Base-by-base conservation (phyloP, 805 yeast genomes). In the Candida endomychidarum region DNA sequence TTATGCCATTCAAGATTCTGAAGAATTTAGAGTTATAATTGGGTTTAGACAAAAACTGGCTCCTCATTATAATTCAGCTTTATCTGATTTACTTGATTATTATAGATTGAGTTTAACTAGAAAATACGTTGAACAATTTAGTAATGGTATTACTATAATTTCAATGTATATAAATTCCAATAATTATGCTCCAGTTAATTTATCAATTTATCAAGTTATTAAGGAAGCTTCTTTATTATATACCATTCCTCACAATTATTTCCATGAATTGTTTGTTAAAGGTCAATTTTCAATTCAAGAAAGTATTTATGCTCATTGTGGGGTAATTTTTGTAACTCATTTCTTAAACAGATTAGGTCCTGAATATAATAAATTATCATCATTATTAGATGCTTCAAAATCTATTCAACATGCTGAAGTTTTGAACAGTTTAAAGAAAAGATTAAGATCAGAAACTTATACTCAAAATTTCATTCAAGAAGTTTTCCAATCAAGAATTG, bases 311-410 rank as follows among this genome's bases (percentile, higher is more conserved):
- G 95, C 97, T 32, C 98, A 91, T 62, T 84, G 89, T 62, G 96
- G 91, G 53, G 83, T 86, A 32, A 86, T 88, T 46, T 91, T 93
- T 59, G 95, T 88, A 37, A 83, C 95, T 24, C 98, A 93, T 65
- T 93, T 91, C 69, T 76, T 91, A 63, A 93, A 93, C 71, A 78
- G 98, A 58, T 75, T 91, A 57, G 97, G 98, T 21, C 80, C 95
- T 2, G 97, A 90, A 64, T 90, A 86, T 63, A 78, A 73, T 50
- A 75, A 87, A 33, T 72, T 91, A 56, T 63, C 79, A 44, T 66
- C 74, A 23, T 71, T 89, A 45, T 72, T 90, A 43, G 83, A 81
- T 50, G 71, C 81, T 21, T 65, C 77, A 34, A 74, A 75, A 56
- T 76, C 80, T 48, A 70, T 80, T 46, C 78, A 79, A 50, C 81